phyloP scores from a whole-genome alignment of 139 green algal genomes.

The Chlamydomonas sp. region DNA sequence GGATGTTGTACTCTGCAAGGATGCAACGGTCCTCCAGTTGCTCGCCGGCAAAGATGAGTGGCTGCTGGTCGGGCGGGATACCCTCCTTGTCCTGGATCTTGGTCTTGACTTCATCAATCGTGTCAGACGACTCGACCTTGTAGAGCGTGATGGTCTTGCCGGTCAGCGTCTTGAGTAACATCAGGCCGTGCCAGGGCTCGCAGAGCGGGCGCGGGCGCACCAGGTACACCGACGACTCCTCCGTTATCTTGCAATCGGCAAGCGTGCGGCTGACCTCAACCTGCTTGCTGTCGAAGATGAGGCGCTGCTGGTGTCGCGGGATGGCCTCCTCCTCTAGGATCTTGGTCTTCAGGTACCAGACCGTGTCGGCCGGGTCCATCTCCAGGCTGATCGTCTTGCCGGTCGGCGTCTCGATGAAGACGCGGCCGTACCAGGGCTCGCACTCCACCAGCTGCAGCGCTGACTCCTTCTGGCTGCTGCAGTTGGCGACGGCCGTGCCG shows the following conservation, averaged over 20 bases:
- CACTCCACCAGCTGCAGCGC: too few species aligned
- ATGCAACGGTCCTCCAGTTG: constrained; percentile 90
- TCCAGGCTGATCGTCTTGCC: constrained; percentile 74
- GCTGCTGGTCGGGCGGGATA: constrained; percentile 89
- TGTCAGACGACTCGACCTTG: too few species aligned
- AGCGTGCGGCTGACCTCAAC: constrained; percentile 91
- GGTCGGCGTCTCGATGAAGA: constrained; percentile 80
- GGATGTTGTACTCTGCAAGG: constrained; percentile 93
- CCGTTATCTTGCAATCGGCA: constrained; percentile 98
- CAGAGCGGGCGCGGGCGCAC: too few species aligned
- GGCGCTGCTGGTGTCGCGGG: constrained; percentile 90
- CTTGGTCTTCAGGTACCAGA: constrained; percentile 90
- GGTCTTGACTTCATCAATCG: too few species aligned
- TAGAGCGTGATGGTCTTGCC: constrained; percentile 99
- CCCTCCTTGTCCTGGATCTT: too few species aligned
- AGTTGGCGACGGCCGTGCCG: too few species aligned
- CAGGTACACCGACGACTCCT: constrained; percentile 98
- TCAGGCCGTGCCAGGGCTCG: constrained; percentile 94
- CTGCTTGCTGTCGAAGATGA: constrained; percentile 97
- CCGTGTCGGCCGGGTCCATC: constrained; percentile 73
- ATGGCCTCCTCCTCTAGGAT: constrained; percentile 94
- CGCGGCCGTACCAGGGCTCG: too few species aligned
- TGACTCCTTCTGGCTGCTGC: too few species aligned
- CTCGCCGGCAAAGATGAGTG: constrained; percentile 91
- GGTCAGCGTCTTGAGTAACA: constrained; percentile 92